Evolutionary conservation across 305 asterid genomes (phyloP), one percentile per base, ranked within the genome.

Genomic region (Rubia balearica): DNA sequence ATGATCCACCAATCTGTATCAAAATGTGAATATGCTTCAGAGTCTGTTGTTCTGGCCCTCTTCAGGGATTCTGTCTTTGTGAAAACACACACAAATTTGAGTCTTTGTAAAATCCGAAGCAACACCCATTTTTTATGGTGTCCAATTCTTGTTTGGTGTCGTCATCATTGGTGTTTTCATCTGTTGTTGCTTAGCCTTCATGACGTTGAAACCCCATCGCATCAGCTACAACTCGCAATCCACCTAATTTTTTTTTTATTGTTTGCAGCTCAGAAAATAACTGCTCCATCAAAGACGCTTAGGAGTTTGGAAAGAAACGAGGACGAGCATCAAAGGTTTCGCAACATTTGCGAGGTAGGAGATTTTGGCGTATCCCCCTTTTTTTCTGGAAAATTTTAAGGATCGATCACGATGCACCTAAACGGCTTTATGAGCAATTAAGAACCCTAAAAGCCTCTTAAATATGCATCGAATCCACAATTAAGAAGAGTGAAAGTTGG

Each of bases 261-360:
- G n/a, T 10, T 55, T 67, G 21, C 69, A 10, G 61, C 21, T 51
- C 13, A n/a, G 59, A 17, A 51, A 2, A 51, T 4, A 51, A 51
- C n/a, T 19, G 0, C 40, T 36, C 40, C 40, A 36, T 36, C 40
- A 4, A 6, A 24, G 36, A 24, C 57, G 65, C 61, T 2, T 60
- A 22, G 65, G 19, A 30, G 46, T 36, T 30, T 19, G 48, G 69
- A 67, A n/a, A 16, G 33, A 12, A 19, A 57, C 62, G 21, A 36
- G 43, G 57, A 55, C 46, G 17, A 42, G 64, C 51, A 16, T 41
- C 45, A 14, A 24, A 30, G 33, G 63, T 66, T 65, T 55, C 55
- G 41, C 24, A 8, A 4, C 56, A 56, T 38, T 41, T 68, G n/a
- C 16, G 46, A 73, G 77, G 77, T 74, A 19, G 61, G 63, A 45